phyloP scores from a whole-genome alignment of 140 eudicot species.

The Cichorium intybus region DNA sequence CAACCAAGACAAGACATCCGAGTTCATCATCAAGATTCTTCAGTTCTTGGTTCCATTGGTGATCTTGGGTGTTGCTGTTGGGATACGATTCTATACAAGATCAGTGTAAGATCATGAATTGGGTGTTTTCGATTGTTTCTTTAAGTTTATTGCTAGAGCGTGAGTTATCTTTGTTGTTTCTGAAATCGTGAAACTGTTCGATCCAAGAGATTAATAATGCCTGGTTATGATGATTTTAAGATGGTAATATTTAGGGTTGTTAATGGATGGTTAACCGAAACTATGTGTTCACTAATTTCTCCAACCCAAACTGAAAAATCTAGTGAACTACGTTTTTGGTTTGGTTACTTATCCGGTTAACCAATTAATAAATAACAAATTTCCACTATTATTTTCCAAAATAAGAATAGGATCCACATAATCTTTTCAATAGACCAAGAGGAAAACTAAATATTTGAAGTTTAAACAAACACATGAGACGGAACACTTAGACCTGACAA shows the following conservation, averaged over 20 bases:
- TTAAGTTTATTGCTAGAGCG: constrained; percentile 16
- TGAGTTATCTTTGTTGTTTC: constrained; percentile 24
- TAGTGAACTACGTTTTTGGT: too few species aligned
- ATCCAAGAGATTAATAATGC: constrained; percentile 9
- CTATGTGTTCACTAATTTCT: too few species aligned
- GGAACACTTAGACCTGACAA: too few species aligned
- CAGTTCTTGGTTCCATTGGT: constrained; percentile 80
- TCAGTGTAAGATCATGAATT: constrained; percentile 31
- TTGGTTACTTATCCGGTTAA: too few species aligned
- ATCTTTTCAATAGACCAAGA: too few species aligned
- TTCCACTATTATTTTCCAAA: too few species aligned
- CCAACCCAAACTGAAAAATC: too few species aligned
- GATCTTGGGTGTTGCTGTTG: constrained; percentile 69
- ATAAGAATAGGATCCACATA: too few species aligned
- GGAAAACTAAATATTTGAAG: too few species aligned
- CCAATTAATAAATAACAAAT: too few species aligned
- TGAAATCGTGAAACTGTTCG: constrained; percentile 15
- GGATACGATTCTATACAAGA: constrained; percentile 70
- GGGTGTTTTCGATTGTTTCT: not conserved
- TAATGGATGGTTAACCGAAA: too few species aligned
- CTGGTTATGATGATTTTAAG: constrained; percentile 25
- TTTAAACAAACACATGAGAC: too few species aligned
- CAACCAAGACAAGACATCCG: constrained; percentile 77
- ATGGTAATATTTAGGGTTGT: constrained; percentile 14
- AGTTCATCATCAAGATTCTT: constrained; percentile 73